Evolutionary conservation across 352 stramenopile species (phyloP).

Genomic region (Halophytophthora polymorphica): DNA sequence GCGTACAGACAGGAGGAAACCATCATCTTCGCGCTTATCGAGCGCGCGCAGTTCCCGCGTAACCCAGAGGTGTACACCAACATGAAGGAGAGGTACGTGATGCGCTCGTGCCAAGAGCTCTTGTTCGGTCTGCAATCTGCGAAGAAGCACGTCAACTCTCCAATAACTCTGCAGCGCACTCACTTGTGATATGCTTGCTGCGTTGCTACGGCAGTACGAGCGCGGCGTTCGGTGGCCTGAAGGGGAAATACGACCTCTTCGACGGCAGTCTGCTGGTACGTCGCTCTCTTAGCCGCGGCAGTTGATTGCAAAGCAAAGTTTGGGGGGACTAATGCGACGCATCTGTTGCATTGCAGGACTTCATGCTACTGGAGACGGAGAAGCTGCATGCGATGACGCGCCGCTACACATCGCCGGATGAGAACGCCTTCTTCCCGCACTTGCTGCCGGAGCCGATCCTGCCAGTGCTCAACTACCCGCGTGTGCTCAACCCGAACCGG

Average conservation of each 20-base stretch:
- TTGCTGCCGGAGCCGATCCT: slow-evolving; percentile 91
- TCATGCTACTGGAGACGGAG: slow-evolving; percentile 97
- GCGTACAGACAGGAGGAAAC: slow-evolving; percentile 93
- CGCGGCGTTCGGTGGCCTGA: slow-evolving; percentile 70
- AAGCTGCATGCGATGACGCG: slow-evolving; percentile 92
- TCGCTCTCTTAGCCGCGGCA: background rate
- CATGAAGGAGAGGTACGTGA: slow-evolving; percentile 64
- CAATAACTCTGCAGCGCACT: background rate
- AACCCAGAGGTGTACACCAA: slow-evolving; percentile 95
- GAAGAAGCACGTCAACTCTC: no score
- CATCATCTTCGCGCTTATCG: slow-evolving; percentile 99
- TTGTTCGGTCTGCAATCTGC: no score
- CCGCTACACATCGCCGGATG: slow-evolving; percentile 98
- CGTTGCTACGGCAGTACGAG: slow-evolving; percentile 37
- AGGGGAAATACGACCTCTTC: slow-evolving; percentile 85
- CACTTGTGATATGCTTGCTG: background rate
- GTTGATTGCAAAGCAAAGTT: background rate
- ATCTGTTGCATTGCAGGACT: slow-evolving; percentile 74
- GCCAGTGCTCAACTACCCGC: slow-evolving; percentile 90
- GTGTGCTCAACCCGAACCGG: slow-evolving; percentile 91
- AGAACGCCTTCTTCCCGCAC: slow-evolving; percentile 97
- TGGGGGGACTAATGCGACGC: background rate
- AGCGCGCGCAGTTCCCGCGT: slow-evolving; percentile 95
- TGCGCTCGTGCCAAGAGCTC: no score
- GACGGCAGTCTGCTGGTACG: slow-evolving; percentile 72